Base-by-base conservation (phyloP, 1,139 yeast species). In the Pichia sp. region DNA sequence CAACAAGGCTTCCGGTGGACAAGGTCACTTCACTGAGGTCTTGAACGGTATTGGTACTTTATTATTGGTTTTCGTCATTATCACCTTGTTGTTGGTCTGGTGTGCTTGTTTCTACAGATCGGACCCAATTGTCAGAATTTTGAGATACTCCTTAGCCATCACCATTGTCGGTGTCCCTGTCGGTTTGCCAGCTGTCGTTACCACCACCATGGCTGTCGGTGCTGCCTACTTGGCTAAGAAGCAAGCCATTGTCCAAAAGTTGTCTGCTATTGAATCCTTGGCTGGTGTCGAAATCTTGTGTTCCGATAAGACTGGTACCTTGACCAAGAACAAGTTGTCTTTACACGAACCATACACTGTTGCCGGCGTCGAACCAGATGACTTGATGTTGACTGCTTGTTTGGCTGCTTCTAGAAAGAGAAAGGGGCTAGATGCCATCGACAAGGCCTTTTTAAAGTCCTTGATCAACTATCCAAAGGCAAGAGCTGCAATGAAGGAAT, bases 81-180 rank as follows among this genome's bases (percentile, higher is more conserved):
- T 84, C 61, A 90, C 98, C 63, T 82, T 92, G 72, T 78, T 92
- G 71, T 80, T 89, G 67, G 95, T 92, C 72, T 90, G 97, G 97
- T 80, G 81, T 72, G 90, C 97, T 73, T 82, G 90, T 77, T 90
- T 92, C 90, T 90, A 90, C 88, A 84, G 97, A 78, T 83, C 96
- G 67, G 85, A 84, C 73, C 82, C 80, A 72, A 90, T 90, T 73
- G 97, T 90, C 69, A 80, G 85, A 68, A 88, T 92, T 77, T 84
- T 93, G 77, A 87, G 97, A 81, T 90, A 85, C 81, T 84, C 95
- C 69, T 82, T 93, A 74, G 97, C 96, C 68, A 90, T 92, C 74
- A 92, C 98, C 97, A 78, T 97, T 79, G 88, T 93, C 71, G 99
- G 99, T 88, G 99, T 93, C 67, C 99, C 99, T 77, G 99, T 92